Evolutionary conservation across 139 green algal genomes (phyloP), one percentile per base, ranked within the genome.

Genomic region (Bryopsis sp.): DNA sequence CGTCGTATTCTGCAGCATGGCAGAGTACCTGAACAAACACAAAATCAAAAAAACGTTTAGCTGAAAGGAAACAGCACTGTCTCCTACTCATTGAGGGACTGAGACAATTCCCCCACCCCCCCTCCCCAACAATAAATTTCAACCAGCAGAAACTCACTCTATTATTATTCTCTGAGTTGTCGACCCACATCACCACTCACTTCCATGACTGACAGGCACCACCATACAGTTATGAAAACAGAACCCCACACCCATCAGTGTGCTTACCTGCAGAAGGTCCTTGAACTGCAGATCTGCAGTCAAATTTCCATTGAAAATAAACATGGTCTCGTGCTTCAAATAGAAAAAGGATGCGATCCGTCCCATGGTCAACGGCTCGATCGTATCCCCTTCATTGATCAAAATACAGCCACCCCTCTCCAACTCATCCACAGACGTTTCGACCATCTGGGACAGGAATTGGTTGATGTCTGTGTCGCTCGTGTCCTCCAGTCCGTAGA

Each of bases 301-400:
- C 58, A 98, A 73, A 32, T 61, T 66, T 1, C 70, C 35, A 24
- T 74, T 73, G 64, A 98, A 93, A 29, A 86, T 74, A 4, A 66
- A 76, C 75, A 93, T 88, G 28, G 92, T 97, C 29, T 72, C 72
- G 84, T 97, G 87, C 22, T 85, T 77, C 43, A 99, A 84, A 86
- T 99, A 99, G 82, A 97, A 99, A 67, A 91, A 92, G 39, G 84
- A 93, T 0, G 89, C 87, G 6, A 98, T 87, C 39, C 79, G 76
- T 7, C 92, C 92, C 47, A 88, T 74, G 4, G 81, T 78, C 32
- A 86, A 73, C 2, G 85, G 15, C 37, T 67, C 43, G 34, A 96
- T 74, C 2, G 57, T 33, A 2, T 78, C 84, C 39, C 89, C 86
- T 2, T 88, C 84, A 26, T 76, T 47, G 60, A 86, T 68, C 60